Evolutionary conservation across 2,329 filamentous ascomycete genomes (phyloP).

Genomic region (Curvularia sp.): DNA sequence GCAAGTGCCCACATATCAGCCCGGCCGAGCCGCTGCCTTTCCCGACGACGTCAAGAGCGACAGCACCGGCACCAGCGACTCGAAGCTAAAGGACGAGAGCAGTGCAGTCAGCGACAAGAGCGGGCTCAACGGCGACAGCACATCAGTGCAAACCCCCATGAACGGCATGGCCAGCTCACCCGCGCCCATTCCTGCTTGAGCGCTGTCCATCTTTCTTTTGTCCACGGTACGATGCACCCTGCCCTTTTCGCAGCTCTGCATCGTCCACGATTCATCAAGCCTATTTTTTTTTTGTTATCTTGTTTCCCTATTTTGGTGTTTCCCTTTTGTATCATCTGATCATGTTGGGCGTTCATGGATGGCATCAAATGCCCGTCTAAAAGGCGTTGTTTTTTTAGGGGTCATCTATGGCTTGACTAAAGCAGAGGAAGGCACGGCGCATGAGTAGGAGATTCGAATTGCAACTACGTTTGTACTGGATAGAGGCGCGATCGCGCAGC

Average conservation of each 20-base stretch:
- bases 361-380: conserved; percentile 29
- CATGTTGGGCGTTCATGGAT: conserved; percentile 37
- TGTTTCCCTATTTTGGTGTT: conserved; percentile 8
- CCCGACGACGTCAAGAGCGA: conserved; percentile 68
- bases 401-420: conserved; percentile 27
- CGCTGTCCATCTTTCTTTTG: neutral
- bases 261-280: conserved; percentile 8
- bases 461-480: conserved; percentile 11
- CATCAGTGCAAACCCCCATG: conserved; percentile 53
- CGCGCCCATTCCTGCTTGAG: conserved; percentile 47
- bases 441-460: conserved; percentile 4
- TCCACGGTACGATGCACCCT: neutral
- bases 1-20: conserved; percentile 83
- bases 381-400: conserved; percentile 19
- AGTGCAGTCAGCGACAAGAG: conserved; percentile 68
- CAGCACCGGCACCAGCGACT: conserved; percentile 62
- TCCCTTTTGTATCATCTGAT: conserved; percentile 21
- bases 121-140: conserved; percentile 58
- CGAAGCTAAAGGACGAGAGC: conserved; percentile 64
- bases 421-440: conserved; percentile 13
- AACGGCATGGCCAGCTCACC: conserved; percentile 60
- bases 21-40: conserved; percentile 65
- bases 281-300: conserved; percentile 11
- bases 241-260: neutral
- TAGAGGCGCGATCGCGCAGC: neutral